A percentile compares a stretch with the other conserved stretches of the same genome.
These are phyloP conservation scores for Lachnellula subtilissima DNA, from an alignment of 2,329 filamentous ascomycete species.

Conservation along the genomic window DNA sequence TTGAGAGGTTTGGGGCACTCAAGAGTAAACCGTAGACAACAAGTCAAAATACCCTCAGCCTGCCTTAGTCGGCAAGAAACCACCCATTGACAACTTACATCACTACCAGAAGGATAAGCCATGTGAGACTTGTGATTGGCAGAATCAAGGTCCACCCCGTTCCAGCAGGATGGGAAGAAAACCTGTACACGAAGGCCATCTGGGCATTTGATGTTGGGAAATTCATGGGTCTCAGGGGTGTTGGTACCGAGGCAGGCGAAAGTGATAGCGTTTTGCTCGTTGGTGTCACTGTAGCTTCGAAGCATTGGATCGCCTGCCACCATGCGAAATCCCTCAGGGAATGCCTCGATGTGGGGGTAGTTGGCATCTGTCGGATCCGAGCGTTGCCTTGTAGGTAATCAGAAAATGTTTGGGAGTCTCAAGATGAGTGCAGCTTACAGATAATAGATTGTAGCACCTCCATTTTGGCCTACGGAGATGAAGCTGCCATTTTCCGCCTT, in stretches of 20 bases:
- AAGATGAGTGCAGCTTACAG: constrained; percentile 32
- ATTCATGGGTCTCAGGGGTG: constrained; percentile 42
- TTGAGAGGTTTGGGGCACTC: not conserved
- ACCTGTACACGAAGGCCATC: constrained; percentile 48
- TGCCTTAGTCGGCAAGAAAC: not conserved
- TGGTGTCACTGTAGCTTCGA: constrained; percentile 43
- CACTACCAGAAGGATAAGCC: constrained; percentile 40
- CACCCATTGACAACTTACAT: not conserved
- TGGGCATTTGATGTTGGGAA: constrained; percentile 52
- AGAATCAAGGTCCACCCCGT: constrained; percentile 52
- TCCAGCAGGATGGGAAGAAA: constrained; percentile 59
- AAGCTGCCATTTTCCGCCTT: constrained; percentile 53
- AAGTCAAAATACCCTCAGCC: not conserved
- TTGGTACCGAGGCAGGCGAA: constrained; percentile 50
- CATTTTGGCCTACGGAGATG: constrained; percentile 38
- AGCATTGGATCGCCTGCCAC: constrained; percentile 53
- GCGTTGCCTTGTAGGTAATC: constrained; percentile 34
- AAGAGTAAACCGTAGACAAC: not conserved
- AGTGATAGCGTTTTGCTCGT: constrained; percentile 47
- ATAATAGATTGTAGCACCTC: constrained; percentile 55
- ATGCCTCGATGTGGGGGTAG: constrained; percentile 47
- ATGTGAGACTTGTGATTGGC: constrained; percentile 53
- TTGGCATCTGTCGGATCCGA: constrained; percentile 35
- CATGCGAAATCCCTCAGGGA: constrained; percentile 61
- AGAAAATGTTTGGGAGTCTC: not conserved